Evolutionary conservation across 345 rosid species (phyloP), one percentile per base, ranked within the genome.

Genomic region (Citrus medica): DNA sequence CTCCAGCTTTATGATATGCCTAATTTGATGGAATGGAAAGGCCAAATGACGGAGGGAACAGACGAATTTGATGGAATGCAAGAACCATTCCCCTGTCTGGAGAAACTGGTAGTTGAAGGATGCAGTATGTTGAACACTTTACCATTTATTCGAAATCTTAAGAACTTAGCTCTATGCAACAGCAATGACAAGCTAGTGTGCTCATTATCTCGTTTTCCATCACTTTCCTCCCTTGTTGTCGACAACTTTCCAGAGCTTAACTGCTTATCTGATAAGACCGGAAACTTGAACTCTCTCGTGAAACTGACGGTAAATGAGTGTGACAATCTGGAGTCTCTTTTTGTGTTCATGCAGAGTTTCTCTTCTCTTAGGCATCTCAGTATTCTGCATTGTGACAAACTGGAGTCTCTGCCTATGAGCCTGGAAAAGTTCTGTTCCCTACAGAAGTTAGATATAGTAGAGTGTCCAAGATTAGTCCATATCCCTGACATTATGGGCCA

Each of bases 1-100:
- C 71, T 81, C 32, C 80, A 81, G 61, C 72, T 81, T 9, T 73
- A 73, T 72, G 75, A 81, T 67, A 81, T 81, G 80, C 75, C 75
- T 32, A 25, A 67, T 30, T 67, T 81, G 62, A 27, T 22, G 65
- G 71, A 7, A 37, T 81, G 84, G 84, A 46, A 56, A 38, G 59
- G 58, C 69, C 19, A 66, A 10, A 4, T 9, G 40, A 69, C n/a
- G 46, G 46, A 40, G 46, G 46, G 46, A 40, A 40, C 12, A 28
- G 60, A 81, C 51, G 67, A 67, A 76, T 12, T 13, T 14, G 56
- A 25, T 55, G 33, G 63, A 30, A 14, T 24, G 2, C 17, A 7
- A 27, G 53, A 73, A 73, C 81, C 71, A 42, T 81, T 81, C 37
- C 80, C 78, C 32, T 22, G 76, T 72, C 84, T 81, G 25, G 78